Evolutionary conservation across 2,329 filamentous ascomycete genomes (phyloP).

Genomic region (Colletotrichum orbiculare): DNA sequence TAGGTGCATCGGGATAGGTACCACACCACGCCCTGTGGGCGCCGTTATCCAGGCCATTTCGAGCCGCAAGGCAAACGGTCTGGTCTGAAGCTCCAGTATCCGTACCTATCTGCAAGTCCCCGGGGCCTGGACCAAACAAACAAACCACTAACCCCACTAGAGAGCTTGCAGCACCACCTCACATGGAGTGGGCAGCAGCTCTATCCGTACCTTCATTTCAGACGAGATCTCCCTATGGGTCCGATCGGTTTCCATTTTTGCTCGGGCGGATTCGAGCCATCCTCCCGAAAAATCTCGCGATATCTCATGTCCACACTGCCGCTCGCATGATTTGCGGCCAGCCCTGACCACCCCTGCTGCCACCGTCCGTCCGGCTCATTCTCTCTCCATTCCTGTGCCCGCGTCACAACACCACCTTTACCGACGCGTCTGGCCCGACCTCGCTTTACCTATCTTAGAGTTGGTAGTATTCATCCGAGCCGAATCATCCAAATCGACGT

Average conservation of each 20-base stretch:
- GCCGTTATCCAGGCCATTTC: constrained; percentile 2
- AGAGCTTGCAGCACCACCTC: constrained; percentile 22
- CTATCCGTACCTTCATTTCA: not conserved
- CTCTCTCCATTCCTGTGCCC: constrained; percentile 17
- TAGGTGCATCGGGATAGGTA: too few relatives aligned
- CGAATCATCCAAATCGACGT: constrained; percentile 13
- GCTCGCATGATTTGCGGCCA: constrained; percentile 30
- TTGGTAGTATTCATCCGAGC: constrained; percentile 6
- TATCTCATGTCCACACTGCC: constrained; percentile 18
- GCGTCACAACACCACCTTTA: constrained; percentile 14
- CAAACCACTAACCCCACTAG: constrained; percentile 9
- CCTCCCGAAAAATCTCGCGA: constrained; percentile 36
- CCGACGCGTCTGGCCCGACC: not conserved
- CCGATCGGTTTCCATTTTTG: constrained; percentile 7
- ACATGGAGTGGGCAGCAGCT: not conserved
- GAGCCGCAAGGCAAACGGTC: constrained; percentile 9
- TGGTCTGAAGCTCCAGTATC: not conserved
- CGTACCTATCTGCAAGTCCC: constrained; percentile 12
- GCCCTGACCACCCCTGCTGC: constrained; percentile 13
- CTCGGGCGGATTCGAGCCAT: constrained; percentile 31
- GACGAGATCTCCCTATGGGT: constrained; percentile 19
- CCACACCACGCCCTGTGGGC: not conserved
- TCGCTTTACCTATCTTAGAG: not conserved
- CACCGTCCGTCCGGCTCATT: constrained; percentile 13
- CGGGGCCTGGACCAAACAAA: constrained; percentile 19